These are phyloP conservation scores for Phalaenopsis equestris DNA, from an alignment of 106 monocot species.

Conservation along the genomic window DNA sequence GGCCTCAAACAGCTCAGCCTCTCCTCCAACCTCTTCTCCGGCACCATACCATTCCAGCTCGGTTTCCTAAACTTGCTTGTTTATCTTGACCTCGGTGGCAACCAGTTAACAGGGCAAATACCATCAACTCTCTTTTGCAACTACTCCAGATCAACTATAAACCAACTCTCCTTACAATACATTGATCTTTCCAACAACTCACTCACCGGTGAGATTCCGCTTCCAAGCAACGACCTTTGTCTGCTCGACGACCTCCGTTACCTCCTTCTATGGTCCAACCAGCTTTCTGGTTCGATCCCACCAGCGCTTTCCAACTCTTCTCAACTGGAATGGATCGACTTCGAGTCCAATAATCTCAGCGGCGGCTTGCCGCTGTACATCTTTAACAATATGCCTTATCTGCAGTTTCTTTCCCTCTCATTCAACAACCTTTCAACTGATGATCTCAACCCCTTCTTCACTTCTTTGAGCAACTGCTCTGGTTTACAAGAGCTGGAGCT, in stretches of 20 bases:
- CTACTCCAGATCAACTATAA: conserved; percentile 16
- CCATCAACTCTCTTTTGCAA: conserved; percentile 72
- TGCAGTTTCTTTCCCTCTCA: conserved; percentile 53
- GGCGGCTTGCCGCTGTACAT: conserved; percentile 46
- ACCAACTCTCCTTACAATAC: conserved; percentile 17
- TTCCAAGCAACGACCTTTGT: conserved; percentile 10
- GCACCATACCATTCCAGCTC: conserved; percentile 42
- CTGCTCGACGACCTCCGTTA: conserved; percentile 30
- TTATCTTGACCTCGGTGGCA: conserved; percentile 55
- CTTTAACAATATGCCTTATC: conserved; percentile 33
- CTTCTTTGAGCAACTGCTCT: conserved; percentile 48
- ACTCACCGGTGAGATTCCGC: conserved; percentile 43
- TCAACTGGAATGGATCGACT: conserved; percentile 53
- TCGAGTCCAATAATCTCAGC: conserved; percentile 42
- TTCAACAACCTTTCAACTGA: conserved; percentile 40
- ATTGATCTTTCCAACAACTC: conserved; percentile 78
- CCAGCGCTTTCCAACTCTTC: conserved; percentile 41
- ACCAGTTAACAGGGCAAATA: conserved; percentile 36
- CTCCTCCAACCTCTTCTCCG: conserved; percentile 38
- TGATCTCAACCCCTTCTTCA: conserved; percentile 44
- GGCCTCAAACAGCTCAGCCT: conserved; percentile 43
- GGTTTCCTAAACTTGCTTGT: conserved; percentile 29
- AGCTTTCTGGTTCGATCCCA: conserved; percentile 45
- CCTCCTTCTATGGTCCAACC: conserved; percentile 62
- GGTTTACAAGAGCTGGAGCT: conserved; percentile 57